These are phyloP conservation scores for Pyrus hybrid DNA, from an alignment of 331 rosid species.

Conservation along the genomic window DNA sequence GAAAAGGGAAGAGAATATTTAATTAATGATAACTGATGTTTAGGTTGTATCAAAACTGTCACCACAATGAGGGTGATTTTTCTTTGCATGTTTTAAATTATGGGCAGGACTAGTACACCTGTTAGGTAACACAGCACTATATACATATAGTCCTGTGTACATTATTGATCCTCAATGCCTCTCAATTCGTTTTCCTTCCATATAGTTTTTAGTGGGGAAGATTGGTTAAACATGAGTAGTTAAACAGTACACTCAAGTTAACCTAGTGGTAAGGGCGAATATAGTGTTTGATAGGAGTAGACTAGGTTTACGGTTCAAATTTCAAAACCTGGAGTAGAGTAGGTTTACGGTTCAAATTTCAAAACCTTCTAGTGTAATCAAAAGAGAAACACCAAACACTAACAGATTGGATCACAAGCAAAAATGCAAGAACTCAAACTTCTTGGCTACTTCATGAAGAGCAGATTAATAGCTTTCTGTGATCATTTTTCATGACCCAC, in stretches of 20 bases:
- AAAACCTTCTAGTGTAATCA: too few relatives aligned
- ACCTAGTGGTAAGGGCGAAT: too few relatives aligned
- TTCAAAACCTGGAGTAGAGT: too few relatives aligned
- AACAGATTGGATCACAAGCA: too few relatives aligned
- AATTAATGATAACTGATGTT: not conserved
- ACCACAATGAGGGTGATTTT: not conserved
- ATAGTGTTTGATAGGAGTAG: too few relatives aligned
- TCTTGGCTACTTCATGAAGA: not conserved
- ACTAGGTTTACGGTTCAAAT: too few relatives aligned
- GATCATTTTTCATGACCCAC: constrained; percentile 12
- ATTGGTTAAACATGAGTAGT: too few relatives aligned
- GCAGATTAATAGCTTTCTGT: not conserved
- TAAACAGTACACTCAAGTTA: too few relatives aligned
- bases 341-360: too few relatives aligned
- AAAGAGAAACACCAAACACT: too few relatives aligned
- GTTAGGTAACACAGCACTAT: not conserved
- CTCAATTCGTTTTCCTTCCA: not conserved
- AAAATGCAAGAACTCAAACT: not conserved
- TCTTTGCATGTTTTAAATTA: not conserved
- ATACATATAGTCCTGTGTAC: not conserved
- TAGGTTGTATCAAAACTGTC: not conserved
- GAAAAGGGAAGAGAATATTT: not conserved
- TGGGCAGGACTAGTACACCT: not conserved
- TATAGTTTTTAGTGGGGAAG: too few relatives aligned
- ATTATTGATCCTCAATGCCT: not conserved